phyloP scores from a whole-genome alignment of 768 basidiomycete genomes.

The Candolleomyces eurysporus region DNA sequence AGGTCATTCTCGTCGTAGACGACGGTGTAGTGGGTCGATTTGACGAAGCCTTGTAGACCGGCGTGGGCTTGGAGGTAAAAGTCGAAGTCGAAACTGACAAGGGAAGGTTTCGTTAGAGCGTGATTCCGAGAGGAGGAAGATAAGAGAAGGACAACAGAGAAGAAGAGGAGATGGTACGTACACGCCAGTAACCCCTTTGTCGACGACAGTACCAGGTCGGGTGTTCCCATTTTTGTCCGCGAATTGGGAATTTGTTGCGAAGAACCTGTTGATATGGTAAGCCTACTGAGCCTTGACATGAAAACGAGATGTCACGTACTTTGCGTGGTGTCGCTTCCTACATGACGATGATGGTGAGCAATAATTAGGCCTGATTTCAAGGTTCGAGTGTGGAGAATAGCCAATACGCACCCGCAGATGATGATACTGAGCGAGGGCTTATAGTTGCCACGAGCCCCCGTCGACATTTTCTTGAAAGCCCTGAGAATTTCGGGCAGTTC shows the following conservation, averaged over 20 bases:
- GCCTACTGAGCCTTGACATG: neutral
- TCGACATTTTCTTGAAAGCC: constrained; percentile 54
- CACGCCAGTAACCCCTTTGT: constrained; percentile 73
- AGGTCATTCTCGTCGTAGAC: constrained; percentile 75
- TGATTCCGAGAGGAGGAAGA: neutral
- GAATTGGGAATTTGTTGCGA: constrained; percentile 44
- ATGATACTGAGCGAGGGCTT: constrained; percentile 65
- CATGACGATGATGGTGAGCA: neutral
- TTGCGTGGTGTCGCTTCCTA: constrained; percentile 66
- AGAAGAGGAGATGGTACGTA: constrained; percentile 27
- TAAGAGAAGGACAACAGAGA: neutral
- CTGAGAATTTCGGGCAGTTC: constrained; percentile 63
- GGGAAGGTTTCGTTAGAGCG: constrained; percentile 14
- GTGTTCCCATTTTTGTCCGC: constrained; percentile 75
- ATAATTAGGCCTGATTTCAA: neutral
- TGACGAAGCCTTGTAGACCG: constrained; percentile 69
- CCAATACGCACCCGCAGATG: constrained; percentile 60
- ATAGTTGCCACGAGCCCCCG: constrained; percentile 44
- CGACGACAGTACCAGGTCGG: constrained; percentile 75
- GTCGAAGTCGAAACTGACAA: constrained; percentile 56
- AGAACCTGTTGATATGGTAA: constrained; percentile 40
- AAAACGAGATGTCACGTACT: constrained; percentile 31
- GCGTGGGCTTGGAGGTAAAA: constrained; percentile 74
- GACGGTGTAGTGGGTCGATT: constrained; percentile 76
- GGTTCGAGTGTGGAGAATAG: neutral